phyloP scores from a whole-genome alignment of 192 early-diverging fungal genomes.

The Backusella tarrabulga region DNA sequence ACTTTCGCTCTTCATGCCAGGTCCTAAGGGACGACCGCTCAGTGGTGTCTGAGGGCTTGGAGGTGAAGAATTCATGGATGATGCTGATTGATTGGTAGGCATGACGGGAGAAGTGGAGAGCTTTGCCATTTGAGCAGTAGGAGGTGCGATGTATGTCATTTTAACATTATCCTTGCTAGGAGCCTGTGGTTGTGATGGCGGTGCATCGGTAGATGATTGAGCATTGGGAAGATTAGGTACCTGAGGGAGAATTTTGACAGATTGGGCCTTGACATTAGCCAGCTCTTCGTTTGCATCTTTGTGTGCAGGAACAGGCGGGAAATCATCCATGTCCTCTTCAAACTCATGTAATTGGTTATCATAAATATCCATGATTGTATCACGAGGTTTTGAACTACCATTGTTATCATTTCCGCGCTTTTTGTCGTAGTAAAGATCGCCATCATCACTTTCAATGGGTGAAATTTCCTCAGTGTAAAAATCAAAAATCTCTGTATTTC shows the following conservation, averaged over 20 bases:
- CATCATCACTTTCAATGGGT: slow-evolving; percentile 28
- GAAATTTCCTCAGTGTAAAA: not conserved
- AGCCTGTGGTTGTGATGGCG: not conserved
- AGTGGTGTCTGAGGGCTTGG: not conserved
- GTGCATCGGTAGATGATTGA: not conserved
- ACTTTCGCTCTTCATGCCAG: slow-evolving; percentile 6
- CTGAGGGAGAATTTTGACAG: slow-evolving; percentile 23
- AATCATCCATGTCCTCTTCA: slow-evolving; percentile 1
- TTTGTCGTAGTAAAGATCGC: not conserved
- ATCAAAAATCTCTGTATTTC: not conserved
- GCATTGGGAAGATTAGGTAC: slow-evolving; percentile 8
- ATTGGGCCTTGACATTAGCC: slow-evolving; percentile 9
- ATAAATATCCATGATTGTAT: slow-evolving; percentile 22
- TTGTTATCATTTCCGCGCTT: not conserved
- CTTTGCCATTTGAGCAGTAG: slow-evolving; percentile 12
- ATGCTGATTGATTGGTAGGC: not conserved
- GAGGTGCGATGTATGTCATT: slow-evolving; percentile 28
- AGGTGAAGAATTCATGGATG: not conserved
- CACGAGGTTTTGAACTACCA: slow-evolving; percentile 18
- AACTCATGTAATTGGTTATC: slow-evolving; percentile 15
- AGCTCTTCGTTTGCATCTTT: not conserved
- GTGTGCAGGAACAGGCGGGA: not conserved
- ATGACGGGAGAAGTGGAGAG: not conserved
- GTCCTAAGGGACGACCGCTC: not conserved
- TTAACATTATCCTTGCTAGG: not conserved